Conservation (phyloP, 768 basidiomycete genomes). For the Lentinula aciculospora region DNA sequence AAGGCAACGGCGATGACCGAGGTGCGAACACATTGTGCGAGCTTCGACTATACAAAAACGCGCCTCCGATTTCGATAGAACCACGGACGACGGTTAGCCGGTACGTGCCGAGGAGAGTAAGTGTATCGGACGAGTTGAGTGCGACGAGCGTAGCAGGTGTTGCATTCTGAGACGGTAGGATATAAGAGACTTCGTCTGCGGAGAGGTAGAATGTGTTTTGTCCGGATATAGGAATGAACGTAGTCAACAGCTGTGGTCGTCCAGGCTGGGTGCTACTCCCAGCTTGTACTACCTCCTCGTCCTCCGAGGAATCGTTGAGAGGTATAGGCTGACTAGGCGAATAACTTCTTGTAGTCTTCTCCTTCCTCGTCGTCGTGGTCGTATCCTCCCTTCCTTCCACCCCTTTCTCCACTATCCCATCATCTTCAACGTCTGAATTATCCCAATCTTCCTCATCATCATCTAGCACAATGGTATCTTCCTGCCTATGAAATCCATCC, state of each 20-base stretch:
- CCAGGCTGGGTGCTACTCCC: background rate
- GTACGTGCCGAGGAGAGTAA: conserved; percentile 69
- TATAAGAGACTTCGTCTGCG: conserved; percentile 28
- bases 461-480: conserved; percentile 33
- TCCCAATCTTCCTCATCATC: conserved; percentile 23
- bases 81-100: conserved; percentile 58
- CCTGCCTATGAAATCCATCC: conserved; percentile 28
- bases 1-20: conserved; percentile 71
- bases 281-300: conserved; percentile 25
- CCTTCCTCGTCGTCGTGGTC: conserved; percentile 13
- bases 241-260: conserved; percentile 30
- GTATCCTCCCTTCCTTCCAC: too few relatives aligned
- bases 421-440: conserved; percentile 7
- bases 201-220: conserved; percentile 43
- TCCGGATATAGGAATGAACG: conserved; percentile 39
- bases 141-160: conserved; percentile 31
- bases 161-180: conserved; percentile 11
- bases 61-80: conserved; percentile 52
- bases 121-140: conserved; percentile 41
- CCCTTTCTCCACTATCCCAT: background rate
- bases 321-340: conserved; percentile 47
- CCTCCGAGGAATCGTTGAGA: conserved; percentile 41
- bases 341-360: conserved; percentile 29
- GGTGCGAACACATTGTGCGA: conserved; percentile 70
- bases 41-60: conserved; percentile 28